Evolutionary conservation across 2,329 filamentous ascomycete genomes (phyloP).

Genomic region (Neofusicoccum parvum): DNA sequence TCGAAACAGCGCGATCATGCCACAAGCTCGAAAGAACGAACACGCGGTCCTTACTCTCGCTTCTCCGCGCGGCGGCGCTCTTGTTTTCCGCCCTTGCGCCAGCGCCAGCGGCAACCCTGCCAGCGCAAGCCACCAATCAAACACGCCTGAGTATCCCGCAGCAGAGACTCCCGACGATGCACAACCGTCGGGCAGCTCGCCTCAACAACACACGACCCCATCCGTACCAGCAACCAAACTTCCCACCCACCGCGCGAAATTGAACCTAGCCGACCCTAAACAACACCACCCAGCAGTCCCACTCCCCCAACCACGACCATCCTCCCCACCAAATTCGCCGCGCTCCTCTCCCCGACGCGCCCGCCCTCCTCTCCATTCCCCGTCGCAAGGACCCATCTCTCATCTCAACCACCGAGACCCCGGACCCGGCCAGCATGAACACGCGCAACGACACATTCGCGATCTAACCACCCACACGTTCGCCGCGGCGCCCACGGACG

Average conservation of each 20-base stretch:
- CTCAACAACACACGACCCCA: neutral
- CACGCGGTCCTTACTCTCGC: neutral
- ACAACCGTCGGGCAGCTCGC: neutral
- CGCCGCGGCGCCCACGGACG: conserved; percentile 47
- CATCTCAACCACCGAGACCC: neutral
- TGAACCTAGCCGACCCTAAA: no score
- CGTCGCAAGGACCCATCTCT: neutral
- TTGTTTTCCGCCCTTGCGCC: neutral
- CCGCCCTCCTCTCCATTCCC: neutral
- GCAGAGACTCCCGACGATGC: no score
- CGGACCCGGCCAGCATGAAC: conserved; percentile 20
- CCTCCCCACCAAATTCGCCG: neutral
- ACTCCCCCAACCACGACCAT: neutral
- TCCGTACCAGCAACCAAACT: neutral
- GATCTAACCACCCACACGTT: conserved; percentile 59
- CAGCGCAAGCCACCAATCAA: neutral
- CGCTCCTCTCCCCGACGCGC: neutral
- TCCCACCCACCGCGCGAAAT: neutral
- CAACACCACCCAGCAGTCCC: no score
- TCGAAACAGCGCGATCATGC: neutral
- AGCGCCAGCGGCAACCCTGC: no score
- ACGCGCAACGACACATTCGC: conserved; percentile 30
- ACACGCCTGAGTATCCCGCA: no score
- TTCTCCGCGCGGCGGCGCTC: neutral
- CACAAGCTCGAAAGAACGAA: neutral